Evolutionary conservation across 1,284 basidiomycete genomes (phyloP), one percentile per base, ranked within the genome.

Genomic region (Trametes pubescens): DNA sequence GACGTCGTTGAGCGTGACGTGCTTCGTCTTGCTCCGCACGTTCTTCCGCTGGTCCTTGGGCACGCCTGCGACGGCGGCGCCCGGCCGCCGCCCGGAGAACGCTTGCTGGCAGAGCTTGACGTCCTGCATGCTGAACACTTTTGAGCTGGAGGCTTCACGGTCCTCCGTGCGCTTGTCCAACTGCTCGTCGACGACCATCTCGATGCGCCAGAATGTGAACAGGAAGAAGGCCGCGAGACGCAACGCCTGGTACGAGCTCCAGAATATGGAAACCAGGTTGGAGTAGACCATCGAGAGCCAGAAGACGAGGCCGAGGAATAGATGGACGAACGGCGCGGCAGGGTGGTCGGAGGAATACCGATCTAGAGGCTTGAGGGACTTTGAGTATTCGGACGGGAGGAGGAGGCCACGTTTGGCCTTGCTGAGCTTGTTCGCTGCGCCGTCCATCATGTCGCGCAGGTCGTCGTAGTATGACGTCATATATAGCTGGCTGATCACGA

Each of bases 1-100:
- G 22, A 75, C 71, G 53, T 76, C 75, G 64, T 76, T 76, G 32
- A 76, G 59, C 14, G 75, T 76, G 49, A 76, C 71, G 54, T 74
- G 73, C 24, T 68, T 67, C 6, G 64, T 62, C 37, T 67, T 68
- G 48, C 63, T 65, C 61, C 62, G 55, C 34, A 53, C 69, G 21
- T 62, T 72, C 32, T 66, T 65, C 14, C 69, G 62, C 62, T 67
- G 51, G 37, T 67, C 62, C 49, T 62, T 68, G 13, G 66, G 69
- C n/a, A 71, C 65, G 13, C 66, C 70, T 4, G 55, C 61, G 29
- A 70, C 69, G 2, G 71, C 71, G 32, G 59, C 68, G 1, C 72
- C 72, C 8, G 72, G 71, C 4, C 62, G 57, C 11, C 66, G 55
- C 7, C 73, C 73, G 0, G 73, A 74, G 62, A 76, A 76, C 49